A percentile compares a stretch with the other conserved stretches of the same genome.
phyloP scores from a whole-genome alignment of 345 rosid genomes.

The Odontarrhena argentea region DNA sequence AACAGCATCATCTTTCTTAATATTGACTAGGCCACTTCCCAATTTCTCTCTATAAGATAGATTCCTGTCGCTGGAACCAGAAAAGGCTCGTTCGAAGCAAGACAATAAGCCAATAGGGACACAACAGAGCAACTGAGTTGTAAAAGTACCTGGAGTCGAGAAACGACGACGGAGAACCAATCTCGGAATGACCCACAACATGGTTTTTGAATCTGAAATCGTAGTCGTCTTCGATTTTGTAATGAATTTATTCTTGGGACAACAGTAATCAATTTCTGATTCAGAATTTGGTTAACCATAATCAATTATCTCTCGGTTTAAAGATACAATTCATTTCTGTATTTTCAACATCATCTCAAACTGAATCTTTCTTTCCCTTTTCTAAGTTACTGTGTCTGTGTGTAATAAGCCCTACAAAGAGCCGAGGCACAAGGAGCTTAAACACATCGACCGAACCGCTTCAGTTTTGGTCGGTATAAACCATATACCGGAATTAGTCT shows the following conservation, averaged over 20 bases:
- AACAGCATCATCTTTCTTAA: slow-evolving; percentile 5
- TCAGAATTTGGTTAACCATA: too few relatives aligned
- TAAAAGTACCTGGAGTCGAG: too few relatives aligned
- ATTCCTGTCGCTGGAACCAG: background rate
- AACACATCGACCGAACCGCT: background rate
- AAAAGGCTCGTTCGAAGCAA: background rate
- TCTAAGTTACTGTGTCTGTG: background rate
- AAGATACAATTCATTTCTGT: too few relatives aligned
- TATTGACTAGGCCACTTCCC: background rate
- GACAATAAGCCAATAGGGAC: too few relatives aligned
- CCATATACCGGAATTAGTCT: slow-evolving; percentile 5
- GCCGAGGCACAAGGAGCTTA: background rate
- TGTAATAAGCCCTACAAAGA: background rate
- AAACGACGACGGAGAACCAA: too few relatives aligned
- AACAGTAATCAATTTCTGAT: too few relatives aligned
- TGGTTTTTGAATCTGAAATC: too few relatives aligned
- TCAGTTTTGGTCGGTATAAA: background rate
- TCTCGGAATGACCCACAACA: too few relatives aligned
- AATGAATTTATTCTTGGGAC: too few relatives aligned
- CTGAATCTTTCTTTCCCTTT: background rate
- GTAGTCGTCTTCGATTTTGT: too few relatives aligned
- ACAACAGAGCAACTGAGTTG: too few relatives aligned
- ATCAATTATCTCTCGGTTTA: too few relatives aligned
- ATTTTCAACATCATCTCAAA: background rate
- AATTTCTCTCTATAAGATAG: background rate